Conservation (phyloP, 2,329 filamentous ascomycete species). For the Peltaster fructicola region DNA sequence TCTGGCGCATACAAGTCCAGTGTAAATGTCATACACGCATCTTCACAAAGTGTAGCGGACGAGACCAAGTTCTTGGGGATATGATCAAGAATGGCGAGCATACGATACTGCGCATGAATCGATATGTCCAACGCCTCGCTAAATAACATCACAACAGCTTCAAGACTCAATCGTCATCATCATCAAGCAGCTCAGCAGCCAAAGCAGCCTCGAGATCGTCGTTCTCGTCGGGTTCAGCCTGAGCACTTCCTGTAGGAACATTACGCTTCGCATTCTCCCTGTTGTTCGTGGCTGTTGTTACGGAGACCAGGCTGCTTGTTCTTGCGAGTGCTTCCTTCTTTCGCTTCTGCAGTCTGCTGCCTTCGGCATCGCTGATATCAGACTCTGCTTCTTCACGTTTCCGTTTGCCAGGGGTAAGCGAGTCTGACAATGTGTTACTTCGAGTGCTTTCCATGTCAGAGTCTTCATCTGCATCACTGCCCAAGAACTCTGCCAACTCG, state of each 20-base stretch:
- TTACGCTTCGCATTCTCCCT: conserved; percentile 21
- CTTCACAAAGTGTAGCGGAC: too few relatives aligned
- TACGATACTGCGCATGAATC: too few relatives aligned
- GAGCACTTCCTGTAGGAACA: conserved; percentile 8
- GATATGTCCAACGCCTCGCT: too few relatives aligned
- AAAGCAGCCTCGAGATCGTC: conserved; percentile 41
- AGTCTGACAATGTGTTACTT: too few relatives aligned
- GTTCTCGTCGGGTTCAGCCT: conserved; percentile 16
- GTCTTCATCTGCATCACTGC: conserved; percentile 34
- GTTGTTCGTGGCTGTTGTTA: conserved; percentile 14
- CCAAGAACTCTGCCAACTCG: conserved; percentile 60
- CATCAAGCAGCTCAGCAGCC: conserved; percentile 26
- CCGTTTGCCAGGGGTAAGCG: too few relatives aligned
- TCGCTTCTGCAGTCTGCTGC: conserved; percentile 27
- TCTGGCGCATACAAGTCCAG: too few relatives aligned
- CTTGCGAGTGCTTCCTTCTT: conserved; percentile 30
- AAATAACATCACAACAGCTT: not conserved
- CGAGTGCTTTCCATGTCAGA: conserved; percentile 35
- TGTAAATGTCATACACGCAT: too few relatives aligned
- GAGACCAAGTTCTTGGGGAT: too few relatives aligned
- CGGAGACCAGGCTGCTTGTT: conserved; percentile 29
- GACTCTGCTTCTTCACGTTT: conserved; percentile 18
- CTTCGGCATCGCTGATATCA: conserved; percentile 26
- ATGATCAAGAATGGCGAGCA: too few relatives aligned
- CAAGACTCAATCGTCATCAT: conserved; percentile 20